These are phyloP conservation scores for Cutaneotrichosporon spelunceum DNA, from an alignment of 1,284 basidiomycete genomes.

Conservation along the genomic window DNA sequence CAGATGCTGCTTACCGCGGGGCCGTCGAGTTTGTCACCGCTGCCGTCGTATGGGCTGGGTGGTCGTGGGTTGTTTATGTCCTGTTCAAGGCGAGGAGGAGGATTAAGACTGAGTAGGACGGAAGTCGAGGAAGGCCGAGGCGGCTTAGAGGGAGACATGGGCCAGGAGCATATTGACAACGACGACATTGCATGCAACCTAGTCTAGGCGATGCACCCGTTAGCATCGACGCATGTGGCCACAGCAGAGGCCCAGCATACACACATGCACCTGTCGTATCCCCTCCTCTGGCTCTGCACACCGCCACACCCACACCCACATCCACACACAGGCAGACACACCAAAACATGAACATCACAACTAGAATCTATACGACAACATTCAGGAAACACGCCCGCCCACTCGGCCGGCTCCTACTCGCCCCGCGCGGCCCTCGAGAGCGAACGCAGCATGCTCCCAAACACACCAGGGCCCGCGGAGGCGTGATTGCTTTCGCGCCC, in stretches of 20 bases:
- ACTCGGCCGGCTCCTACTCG: slow-evolving; percentile 20
- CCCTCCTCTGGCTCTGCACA: neutral
- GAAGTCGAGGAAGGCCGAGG: neutral
- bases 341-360: slow-evolving; percentile 1
- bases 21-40: slow-evolving; percentile 15
- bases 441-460: slow-evolving; percentile 46
- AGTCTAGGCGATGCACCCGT: no score
- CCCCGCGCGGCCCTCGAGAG: slow-evolving; percentile 44
- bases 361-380: neutral
- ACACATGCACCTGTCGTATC: neutral
- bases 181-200: no score
- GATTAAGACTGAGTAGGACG: slow-evolving; percentile 9
- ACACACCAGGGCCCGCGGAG: slow-evolving; percentile 34
- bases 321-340: neutral
- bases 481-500: slow-evolving; percentile 31
- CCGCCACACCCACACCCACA: neutral
- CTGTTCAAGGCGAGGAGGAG: slow-evolving; percentile 3
- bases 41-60: slow-evolving; percentile 11
- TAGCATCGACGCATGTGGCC: no score
- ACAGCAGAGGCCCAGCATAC: neutral
- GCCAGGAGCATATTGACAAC: no score
- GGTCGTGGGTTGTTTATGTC: slow-evolving; percentile 15
- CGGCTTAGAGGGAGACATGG: no score
- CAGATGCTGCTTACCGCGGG: slow-evolving; percentile 6
- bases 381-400: neutral